Conservation (phyloP, 1,139 yeast species). For the Scheffersomyces illinoinensis region DNA sequence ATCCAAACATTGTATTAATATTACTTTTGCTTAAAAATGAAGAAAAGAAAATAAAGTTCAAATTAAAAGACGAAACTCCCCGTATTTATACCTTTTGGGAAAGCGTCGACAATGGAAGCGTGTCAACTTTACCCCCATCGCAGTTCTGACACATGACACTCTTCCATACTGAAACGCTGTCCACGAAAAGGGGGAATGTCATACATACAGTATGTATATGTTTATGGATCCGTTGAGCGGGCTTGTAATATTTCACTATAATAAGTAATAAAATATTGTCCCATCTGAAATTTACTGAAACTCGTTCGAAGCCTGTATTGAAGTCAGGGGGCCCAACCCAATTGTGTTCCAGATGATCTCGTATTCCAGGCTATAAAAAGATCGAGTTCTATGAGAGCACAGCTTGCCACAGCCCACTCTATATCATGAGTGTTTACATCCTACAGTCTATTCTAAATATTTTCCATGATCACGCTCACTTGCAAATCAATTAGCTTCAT, state of each 20-base stretch:
- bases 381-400: neutral
- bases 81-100: neutral
- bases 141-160: neutral
- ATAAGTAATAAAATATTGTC: neutral
- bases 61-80: neutral
- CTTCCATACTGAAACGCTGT: neutral
- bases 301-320: neutral
- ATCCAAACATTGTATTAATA: constrained; percentile 16
- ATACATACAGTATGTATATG: neutral
- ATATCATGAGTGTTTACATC: neutral
- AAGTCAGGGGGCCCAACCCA: neutral
- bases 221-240: neutral
- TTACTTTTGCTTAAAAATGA: neutral
- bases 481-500: neutral
- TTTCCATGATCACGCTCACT: neutral
- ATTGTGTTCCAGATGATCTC: neutral
- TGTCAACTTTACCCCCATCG: neutral
- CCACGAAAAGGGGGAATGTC: neutral
- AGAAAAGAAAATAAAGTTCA: neutral
- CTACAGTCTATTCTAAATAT: neutral
- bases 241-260: neutral
- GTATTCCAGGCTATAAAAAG: neutral
- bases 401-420: neutral
- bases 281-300: neutral
- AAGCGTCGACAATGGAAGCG: neutral